Percentiles rank a stretch among this genome's conserved stretches.
Conservation (phyloP, 164 flowering plant genomes). For the Cinnamomum chago region DNA sequence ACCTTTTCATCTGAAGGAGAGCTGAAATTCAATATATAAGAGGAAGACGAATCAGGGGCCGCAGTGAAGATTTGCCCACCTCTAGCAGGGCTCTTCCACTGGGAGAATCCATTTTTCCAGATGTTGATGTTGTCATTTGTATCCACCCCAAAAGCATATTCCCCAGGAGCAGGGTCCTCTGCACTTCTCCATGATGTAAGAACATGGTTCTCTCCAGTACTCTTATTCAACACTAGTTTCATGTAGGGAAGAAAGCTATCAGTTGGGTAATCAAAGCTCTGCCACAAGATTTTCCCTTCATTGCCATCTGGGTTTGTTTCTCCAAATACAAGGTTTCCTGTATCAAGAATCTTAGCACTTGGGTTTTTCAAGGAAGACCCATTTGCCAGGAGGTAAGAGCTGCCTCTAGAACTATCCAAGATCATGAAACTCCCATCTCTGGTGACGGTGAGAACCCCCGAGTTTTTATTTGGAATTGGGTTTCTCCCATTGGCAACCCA, state of each 20-base stretch:
- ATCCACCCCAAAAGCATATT: neutral
- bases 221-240: conserved; percentile 39
- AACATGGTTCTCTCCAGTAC: conserved; percentile 28
- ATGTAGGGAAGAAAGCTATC: conserved; percentile 35
- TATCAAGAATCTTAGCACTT: conserved; percentile 33
- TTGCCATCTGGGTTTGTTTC: neutral
- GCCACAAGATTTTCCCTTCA: conserved; percentile 34
- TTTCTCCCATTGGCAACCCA: conserved; percentile 16
- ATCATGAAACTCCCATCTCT: conserved; percentile 23
- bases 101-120: neutral
- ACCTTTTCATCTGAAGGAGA: neutral
- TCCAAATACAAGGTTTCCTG: conserved; percentile 44
- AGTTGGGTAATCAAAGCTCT: conserved; percentile 50
- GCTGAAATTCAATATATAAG: neutral
- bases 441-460: conserved; percentile 25
- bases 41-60: neutral
- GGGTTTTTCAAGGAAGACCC: conserved; percentile 5
- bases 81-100: conserved; percentile 1
- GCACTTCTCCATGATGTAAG: conserved; percentile 43
- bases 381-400: conserved; percentile 28
- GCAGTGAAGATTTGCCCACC: neutral
- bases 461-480: conserved; percentile 13
- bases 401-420: neutral
- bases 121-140: neutral
- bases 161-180: conserved; percentile 33